phyloP scores from a whole-genome alignment of 768 basidiomycete genomes.

The Suillus occidentalis region DNA sequence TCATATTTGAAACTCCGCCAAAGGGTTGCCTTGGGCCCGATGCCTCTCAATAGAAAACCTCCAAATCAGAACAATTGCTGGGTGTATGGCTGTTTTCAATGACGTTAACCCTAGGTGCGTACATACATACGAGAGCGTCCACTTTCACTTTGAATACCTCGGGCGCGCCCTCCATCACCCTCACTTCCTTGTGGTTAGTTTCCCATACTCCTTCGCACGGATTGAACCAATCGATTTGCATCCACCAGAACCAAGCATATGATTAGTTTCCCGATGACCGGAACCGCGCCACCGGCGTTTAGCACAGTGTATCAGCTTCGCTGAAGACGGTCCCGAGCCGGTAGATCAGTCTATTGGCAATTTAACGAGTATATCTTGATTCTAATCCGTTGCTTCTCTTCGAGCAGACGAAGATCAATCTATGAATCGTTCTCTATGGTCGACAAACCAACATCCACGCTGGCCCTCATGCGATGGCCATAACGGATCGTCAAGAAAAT shows the following conservation, averaged over 20 bases:
- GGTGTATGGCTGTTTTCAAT: too few relatives aligned
- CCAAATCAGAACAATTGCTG: too few relatives aligned
- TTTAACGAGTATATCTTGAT: not conserved
- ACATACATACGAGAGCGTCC: not conserved
- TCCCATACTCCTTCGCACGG: not conserved
- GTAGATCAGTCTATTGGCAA: not conserved
- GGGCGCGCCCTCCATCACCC: not conserved
- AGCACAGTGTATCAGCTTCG: not conserved
- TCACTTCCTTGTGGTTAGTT: not conserved
- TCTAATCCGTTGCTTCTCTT: not conserved
- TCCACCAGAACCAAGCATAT: not conserved
- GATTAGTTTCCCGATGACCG: not conserved
- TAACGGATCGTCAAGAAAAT: slow-evolving; percentile 48
- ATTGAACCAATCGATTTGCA: not conserved
- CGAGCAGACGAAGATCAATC: not conserved
- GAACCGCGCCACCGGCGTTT: not conserved
- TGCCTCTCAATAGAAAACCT: too few relatives aligned
- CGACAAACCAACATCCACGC: slow-evolving; percentile 52
- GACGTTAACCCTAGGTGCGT: not conserved
- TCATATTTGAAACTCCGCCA: too few relatives aligned
- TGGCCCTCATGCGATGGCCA: slow-evolving; percentile 50
- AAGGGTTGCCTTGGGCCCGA: too few relatives aligned
- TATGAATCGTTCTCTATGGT: slow-evolving; percentile 35
- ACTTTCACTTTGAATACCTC: not conserved
- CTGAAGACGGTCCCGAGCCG: not conserved